phyloP scores from a whole-genome alignment of 2,329 filamentous ascomycete genomes.

The Fusarium sterilihyphosum region DNA sequence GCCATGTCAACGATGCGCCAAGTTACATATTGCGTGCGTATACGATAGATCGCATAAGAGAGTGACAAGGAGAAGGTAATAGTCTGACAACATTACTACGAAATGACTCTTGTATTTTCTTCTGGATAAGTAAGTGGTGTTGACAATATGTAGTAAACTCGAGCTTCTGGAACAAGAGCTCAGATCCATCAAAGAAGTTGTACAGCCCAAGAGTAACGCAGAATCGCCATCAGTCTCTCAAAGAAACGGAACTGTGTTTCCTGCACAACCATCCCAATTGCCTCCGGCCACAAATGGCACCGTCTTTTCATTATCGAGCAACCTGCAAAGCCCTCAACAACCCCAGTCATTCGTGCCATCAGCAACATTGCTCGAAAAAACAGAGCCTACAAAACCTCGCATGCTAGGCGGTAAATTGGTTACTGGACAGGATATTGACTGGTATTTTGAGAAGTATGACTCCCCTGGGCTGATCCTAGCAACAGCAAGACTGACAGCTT shows the following conservation, averaged over 20 bases:
- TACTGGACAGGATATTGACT: constrained; percentile 63
- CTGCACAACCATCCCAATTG: constrained; percentile 23
- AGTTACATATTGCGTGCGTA: constrained; percentile 55
- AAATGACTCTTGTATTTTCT: background rate
- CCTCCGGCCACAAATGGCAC: constrained; percentile 7
- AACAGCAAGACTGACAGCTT: background rate
- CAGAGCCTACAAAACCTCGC: constrained; percentile 51
- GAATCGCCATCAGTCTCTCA: constrained; percentile 44
- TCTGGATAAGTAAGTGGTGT: constrained; percentile 16
- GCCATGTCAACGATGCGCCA: constrained; percentile 57
- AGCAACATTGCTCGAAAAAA: constrained; percentile 27
- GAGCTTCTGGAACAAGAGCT: constrained; percentile 65
- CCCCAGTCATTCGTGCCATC: constrained; percentile 4
- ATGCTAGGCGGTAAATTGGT: constrained; percentile 59
- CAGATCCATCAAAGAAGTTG: constrained; percentile 63
- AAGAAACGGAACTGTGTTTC: constrained; percentile 38
- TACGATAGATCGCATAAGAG: constrained; percentile 60
- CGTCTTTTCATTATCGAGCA: constrained; percentile 11
- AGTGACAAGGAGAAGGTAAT: constrained; percentile 56
- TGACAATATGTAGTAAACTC: constrained; percentile 55
- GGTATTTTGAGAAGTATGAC: constrained; percentile 63
- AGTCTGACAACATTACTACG: background rate
- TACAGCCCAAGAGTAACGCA: constrained; percentile 45
- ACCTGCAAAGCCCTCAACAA: constrained; percentile 5
- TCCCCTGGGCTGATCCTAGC: background rate